Evolutionary conservation across 345 rosid genomes (phyloP).

Genomic region (Cardiospermum halicacabum): DNA sequence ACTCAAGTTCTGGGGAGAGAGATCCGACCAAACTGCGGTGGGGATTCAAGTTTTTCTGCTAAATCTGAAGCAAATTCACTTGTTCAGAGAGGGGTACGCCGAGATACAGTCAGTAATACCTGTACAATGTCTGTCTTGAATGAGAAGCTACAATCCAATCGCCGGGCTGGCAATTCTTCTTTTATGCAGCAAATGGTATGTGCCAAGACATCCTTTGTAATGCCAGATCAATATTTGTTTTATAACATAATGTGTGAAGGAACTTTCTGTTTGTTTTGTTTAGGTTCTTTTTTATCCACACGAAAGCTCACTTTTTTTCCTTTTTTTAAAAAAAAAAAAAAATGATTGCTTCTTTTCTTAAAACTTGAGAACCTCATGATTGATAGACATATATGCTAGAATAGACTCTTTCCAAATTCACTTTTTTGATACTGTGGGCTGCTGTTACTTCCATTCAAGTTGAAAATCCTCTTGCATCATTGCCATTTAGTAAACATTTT

Average conservation of each 20-base stretch:
- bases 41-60: conserved; percentile 31
- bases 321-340: no score
- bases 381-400: neutral
- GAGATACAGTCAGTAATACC: conserved; percentile 25
- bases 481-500: neutral
- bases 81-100: conserved; percentile 25
- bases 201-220: conserved; percentile 19
- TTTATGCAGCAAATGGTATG: conserved; percentile 46
- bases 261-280: neutral
- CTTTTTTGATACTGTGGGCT: neutral
- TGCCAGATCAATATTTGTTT: neutral
- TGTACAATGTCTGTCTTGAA: conserved; percentile 25
- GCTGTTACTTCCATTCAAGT: neutral
- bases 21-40: conserved; percentile 24
- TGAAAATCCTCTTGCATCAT: conserved; percentile 1
- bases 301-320: no score
- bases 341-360: no score
- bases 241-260: neutral
- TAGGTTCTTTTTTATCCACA: no score
- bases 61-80: conserved; percentile 31
- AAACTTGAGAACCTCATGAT: neutral
- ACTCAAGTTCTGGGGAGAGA: conserved; percentile 32
- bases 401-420: neutral
- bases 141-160: conserved; percentile 28
- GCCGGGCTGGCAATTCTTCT: conserved; percentile 29